A percentile compares a stretch with the other conserved stretches of the same genome.
Evolutionary conservation across 352 stramenopile genomes (phyloP).

Genomic region (Phytophthora macrochlamydospora): DNA sequence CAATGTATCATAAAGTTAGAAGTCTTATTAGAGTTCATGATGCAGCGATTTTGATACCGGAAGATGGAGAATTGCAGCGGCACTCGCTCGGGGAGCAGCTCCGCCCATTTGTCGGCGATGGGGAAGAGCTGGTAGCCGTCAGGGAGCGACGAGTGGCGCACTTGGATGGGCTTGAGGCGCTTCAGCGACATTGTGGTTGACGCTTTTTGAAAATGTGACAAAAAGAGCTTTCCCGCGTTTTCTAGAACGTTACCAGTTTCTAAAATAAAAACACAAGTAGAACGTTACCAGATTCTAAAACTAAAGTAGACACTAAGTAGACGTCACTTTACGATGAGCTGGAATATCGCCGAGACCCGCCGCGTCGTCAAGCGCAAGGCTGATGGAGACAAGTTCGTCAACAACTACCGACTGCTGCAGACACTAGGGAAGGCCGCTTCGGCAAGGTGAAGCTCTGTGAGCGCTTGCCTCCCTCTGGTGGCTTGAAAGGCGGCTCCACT

Average conservation of each 20-base stretch:
- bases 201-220: constrained; percentile 6
- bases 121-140: constrained; percentile 73
- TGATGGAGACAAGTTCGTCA: constrained; percentile 65
- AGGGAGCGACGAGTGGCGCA: constrained; percentile 43
- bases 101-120: constrained; percentile 75
- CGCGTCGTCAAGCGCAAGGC: constrained; percentile 54
- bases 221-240: no score
- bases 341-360: constrained; percentile 78
- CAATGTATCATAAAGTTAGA: not conserved
- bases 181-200: constrained; percentile 56
- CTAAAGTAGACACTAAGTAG: not conserved
- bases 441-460: constrained; percentile 88
- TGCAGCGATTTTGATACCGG: constrained; percentile 32
- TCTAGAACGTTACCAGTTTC: no score
- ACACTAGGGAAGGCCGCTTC: constrained; percentile 81
- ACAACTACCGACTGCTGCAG: constrained; percentile 81
- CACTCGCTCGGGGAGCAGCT: constrained; percentile 64
- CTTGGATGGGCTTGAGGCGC: constrained; percentile 68
- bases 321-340: constrained; percentile 34
- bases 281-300: not conserved
- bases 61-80: constrained; percentile 81
- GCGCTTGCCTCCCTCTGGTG: constrained; percentile 36
- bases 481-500: constrained; percentile 1
- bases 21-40: no score
- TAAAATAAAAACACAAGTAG: constrained; percentile 1